A percentile compares a stretch with the other conserved stretches of the same genome.
Evolutionary conservation across 225 moss, liverwort and hornwort genomes (phyloP).

Genomic region (Neckera pumila): DNA sequence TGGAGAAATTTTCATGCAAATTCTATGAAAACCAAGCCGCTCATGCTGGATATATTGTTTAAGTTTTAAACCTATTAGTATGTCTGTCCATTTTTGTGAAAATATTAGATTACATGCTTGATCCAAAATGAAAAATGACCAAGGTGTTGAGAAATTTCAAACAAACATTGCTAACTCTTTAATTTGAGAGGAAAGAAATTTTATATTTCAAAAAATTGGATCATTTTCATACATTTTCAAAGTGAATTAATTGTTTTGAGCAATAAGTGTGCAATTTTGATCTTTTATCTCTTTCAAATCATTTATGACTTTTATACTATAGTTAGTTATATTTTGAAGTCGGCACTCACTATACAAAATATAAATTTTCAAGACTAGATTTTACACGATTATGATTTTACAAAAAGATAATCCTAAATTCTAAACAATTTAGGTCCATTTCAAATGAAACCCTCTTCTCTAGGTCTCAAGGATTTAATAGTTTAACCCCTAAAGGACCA

Average conservation of each 20-base stretch:
- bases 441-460: no score
- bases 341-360: background rate
- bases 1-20: background rate
- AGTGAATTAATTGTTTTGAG: background rate
- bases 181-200: background rate
- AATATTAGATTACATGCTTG: background rate
- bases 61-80: background rate
- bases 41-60: fast-evolving
- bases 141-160: background rate
- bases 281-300: no score
- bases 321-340: background rate
- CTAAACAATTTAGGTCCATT: background rate
- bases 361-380: background rate
- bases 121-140: background rate
- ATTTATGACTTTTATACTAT: no score
- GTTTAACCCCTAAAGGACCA: no score
- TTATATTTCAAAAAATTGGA: background rate
- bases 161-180: background rate
- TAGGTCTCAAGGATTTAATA: no score
- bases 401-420: background rate
- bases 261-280: background rate
- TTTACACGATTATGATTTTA: background rate
- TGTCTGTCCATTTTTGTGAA: background rate
- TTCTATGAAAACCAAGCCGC: background rate
- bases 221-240: background rate